Conservation (phyloP, 129 eudicot genomes). For the Calendula officinalis region DNA sequence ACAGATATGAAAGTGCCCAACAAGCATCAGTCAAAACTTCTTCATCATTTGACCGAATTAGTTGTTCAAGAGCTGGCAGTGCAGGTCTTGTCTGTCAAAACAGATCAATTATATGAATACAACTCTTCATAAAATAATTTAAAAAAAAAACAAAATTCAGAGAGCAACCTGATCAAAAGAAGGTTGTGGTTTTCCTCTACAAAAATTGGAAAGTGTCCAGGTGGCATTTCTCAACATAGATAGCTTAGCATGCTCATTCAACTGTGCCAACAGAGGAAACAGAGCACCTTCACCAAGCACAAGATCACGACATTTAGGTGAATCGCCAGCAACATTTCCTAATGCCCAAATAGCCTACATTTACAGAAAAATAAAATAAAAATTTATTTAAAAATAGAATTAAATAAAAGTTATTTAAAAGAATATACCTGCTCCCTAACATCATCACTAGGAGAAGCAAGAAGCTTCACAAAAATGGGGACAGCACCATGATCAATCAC, state of each 20-base stretch:
- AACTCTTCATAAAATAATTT: background rate
- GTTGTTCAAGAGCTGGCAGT: constrained; percentile 73
- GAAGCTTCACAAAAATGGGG: constrained; percentile 74
- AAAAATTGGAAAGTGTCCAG: constrained; percentile 81
- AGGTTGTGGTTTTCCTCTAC: constrained; percentile 89
- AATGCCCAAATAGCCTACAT: constrained; percentile 83
- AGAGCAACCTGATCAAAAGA: constrained; percentile 60
- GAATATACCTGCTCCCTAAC: constrained; percentile 76
- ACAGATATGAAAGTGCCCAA: constrained; percentile 79
- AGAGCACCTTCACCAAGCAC: constrained; percentile 67
- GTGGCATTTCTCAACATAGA: constrained; percentile 87
- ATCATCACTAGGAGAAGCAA: constrained; percentile 77
- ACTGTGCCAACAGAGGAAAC: constrained; percentile 58
- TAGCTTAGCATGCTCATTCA: constrained; percentile 70
- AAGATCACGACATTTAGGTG: constrained; percentile 79
- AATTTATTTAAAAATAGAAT: too few species aligned
- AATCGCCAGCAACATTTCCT: constrained; percentile 89
- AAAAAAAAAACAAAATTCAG: background rate
- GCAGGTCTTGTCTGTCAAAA: constrained; percentile 65
- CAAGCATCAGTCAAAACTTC: constrained; percentile 78
- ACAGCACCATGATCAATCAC: constrained; percentile 91
- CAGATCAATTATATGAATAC: constrained; percentile 2
- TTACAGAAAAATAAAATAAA: background rate
- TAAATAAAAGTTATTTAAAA: background rate
- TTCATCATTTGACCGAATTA: constrained; percentile 73